A percentile compares a stretch with the other conserved stretches of the same genome.
Evolutionary conservation across 139 green algal genomes (phyloP).

Genomic region (Pleodorina starrii): DNA sequence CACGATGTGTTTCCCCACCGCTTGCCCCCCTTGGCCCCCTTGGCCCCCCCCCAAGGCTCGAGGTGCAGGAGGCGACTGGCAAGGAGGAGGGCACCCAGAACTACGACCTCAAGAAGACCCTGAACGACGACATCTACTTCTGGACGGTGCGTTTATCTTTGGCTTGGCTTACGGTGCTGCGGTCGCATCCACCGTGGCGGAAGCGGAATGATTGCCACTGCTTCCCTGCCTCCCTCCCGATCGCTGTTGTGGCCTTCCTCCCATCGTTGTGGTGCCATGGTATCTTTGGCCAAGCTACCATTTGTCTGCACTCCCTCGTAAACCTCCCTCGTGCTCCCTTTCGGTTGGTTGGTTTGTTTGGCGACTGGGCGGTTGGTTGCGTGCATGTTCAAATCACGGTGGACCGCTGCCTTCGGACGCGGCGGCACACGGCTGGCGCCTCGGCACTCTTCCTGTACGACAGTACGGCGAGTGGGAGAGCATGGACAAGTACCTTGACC

Average conservation of each 20-base stretch:
- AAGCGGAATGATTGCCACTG: background rate
- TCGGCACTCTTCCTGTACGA: background rate
- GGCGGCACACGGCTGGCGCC: background rate
- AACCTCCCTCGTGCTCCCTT: background rate
- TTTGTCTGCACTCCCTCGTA: background rate
- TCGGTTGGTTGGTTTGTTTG: background rate
- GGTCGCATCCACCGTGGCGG: background rate
- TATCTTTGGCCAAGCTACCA: background rate
- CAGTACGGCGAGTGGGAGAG: slow-evolving; percentile 44
- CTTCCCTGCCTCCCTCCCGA: no score
- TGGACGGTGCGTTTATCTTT: background rate
- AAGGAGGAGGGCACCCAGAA: slow-evolving; percentile 11
- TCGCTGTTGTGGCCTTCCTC: background rate
- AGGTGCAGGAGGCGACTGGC: background rate
- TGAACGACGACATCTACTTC: slow-evolving; percentile 34
- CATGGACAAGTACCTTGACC: slow-evolving; percentile 27
- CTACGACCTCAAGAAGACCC: slow-evolving; percentile 48
- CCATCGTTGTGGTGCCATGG: background rate
- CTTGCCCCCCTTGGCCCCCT: no score
- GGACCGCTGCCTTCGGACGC: background rate
- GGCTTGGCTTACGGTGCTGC: background rate
- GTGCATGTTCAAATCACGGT: background rate
- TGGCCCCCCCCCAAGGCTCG: background rate
- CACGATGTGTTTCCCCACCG: no score
- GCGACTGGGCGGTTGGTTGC: background rate